These are phyloP conservation scores for Zygoascus meyerae DNA, from an alignment of 1,139 yeast genomes.

Conservation along the genomic window DNA sequence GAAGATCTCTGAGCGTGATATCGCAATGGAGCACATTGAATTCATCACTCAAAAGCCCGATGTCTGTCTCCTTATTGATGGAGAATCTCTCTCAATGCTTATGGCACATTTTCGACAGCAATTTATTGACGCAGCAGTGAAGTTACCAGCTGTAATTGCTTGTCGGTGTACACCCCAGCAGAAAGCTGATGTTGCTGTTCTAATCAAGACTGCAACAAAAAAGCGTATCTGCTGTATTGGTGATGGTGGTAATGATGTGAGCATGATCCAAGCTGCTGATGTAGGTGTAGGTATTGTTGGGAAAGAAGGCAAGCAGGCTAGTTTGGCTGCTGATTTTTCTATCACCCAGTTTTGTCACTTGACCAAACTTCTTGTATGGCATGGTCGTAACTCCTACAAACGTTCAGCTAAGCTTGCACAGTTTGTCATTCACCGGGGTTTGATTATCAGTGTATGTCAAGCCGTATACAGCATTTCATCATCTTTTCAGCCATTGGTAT, in stretches of 20 bases:
- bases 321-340: slow-evolving; percentile 94
- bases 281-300: slow-evolving; percentile 99
- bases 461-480: slow-evolving; percentile 87
- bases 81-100: slow-evolving; percentile 75
- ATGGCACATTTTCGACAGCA: slow-evolving; percentile 59
- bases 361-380: slow-evolving; percentile 88
- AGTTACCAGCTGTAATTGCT: slow-evolving; percentile 88
- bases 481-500: slow-evolving; percentile 84
- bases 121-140: slow-evolving; percentile 70
- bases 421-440: slow-evolving; percentile 93
- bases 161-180: slow-evolving; percentile 99
- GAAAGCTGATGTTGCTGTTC: slow-evolving; percentile 87
- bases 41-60: slow-evolving; percentile 58
- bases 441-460: slow-evolving; percentile 92
- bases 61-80: slow-evolving; percentile 85
- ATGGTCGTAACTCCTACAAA: slow-evolving; percentile 94
- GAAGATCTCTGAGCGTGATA: slow-evolving; percentile 38
- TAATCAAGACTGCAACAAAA: slow-evolving; percentile 72
- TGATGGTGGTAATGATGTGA: slow-evolving; percentile 98
- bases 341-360: slow-evolving; percentile 87
- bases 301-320: slow-evolving; percentile 96
- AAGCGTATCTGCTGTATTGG: slow-evolving; percentile 96
- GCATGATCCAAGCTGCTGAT: slow-evolving; percentile 98
- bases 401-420: slow-evolving; percentile 93
- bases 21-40: slow-evolving; percentile 69